Evolutionary conservation across 148 eudicot species (phyloP).

Genomic region (Selenicereus undatus): DNA sequence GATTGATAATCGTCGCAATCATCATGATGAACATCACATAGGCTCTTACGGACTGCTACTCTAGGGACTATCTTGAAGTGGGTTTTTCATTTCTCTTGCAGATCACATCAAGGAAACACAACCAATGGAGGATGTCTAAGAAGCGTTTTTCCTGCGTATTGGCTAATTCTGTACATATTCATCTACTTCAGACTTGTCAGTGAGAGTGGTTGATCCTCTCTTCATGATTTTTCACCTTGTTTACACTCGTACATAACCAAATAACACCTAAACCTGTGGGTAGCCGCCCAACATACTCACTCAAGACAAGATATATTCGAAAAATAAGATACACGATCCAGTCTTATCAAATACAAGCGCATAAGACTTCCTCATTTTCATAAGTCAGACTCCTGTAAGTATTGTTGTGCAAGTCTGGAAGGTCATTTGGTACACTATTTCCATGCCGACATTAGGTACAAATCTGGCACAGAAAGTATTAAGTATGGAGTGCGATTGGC

Average conservation of each 20-base stretch:
- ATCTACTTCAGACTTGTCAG: constrained; percentile 14
- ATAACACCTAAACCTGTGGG: neutral
- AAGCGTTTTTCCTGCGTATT: constrained; percentile 6
- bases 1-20: neutral
- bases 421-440: neutral
- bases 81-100: constrained; percentile 25
- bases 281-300: neutral
- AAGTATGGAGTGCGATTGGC: neutral
- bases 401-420: constrained; percentile 4
- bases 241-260: neutral
- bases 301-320: neutral
- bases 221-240: neutral
- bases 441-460: neutral
- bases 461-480: neutral
- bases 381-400: neutral
- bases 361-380: neutral
- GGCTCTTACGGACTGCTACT: neutral
- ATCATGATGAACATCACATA: neutral
- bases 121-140: constrained; percentile 14
- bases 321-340: neutral
- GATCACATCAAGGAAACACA: constrained; percentile 15
- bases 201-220: neutral
- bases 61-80: constrained; percentile 14
- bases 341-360: neutral
- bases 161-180: constrained; percentile 16